These are phyloP conservation scores for Candida succiphila DNA, from an alignment of 805 yeast species.

Conservation along the genomic window DNA sequence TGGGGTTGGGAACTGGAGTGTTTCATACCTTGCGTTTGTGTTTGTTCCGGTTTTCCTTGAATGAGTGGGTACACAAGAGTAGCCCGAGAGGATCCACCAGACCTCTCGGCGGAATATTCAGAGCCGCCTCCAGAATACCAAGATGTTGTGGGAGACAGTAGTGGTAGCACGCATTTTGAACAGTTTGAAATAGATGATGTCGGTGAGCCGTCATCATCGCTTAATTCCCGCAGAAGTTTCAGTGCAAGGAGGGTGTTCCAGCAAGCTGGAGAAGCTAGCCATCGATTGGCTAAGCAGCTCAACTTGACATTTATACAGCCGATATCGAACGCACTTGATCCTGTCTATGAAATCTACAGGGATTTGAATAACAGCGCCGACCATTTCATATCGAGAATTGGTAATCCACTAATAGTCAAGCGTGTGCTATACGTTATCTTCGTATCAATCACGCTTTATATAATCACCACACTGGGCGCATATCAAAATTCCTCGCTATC, in stretches of 20 bases:
- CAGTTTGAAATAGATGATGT: conserved; percentile 37
- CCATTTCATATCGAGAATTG: conserved; percentile 47
- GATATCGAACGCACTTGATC: conserved; percentile 35
- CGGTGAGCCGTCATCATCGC: conserved; percentile 1
- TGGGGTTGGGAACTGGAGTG: no score
- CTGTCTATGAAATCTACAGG: conserved; percentile 38
- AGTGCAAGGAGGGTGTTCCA: conserved; percentile 15
- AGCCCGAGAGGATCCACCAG: conserved; percentile 5
- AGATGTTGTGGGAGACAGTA: neutral
- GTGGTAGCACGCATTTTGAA: conserved; percentile 19
- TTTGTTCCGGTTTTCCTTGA: no score
- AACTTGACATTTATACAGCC: conserved; percentile 30
- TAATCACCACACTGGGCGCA: conserved; percentile 47
- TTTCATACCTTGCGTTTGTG: no score
- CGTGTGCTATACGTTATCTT: conserved; percentile 63
- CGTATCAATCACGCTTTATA: conserved; percentile 48
- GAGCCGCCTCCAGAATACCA: conserved; percentile 18
- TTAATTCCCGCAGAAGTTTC: conserved; percentile 2
- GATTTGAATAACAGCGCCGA: conserved; percentile 41
- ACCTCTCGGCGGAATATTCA: neutral
- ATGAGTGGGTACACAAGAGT: conserved; percentile 3
- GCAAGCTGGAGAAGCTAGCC: conserved; percentile 29
- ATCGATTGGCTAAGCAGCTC: conserved; percentile 26
- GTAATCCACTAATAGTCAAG: conserved; percentile 79
- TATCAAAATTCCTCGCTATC: conserved; percentile 30